Conservation (phyloP, 768 basidiomycete species). For the Agaricus subrufescens region DNA sequence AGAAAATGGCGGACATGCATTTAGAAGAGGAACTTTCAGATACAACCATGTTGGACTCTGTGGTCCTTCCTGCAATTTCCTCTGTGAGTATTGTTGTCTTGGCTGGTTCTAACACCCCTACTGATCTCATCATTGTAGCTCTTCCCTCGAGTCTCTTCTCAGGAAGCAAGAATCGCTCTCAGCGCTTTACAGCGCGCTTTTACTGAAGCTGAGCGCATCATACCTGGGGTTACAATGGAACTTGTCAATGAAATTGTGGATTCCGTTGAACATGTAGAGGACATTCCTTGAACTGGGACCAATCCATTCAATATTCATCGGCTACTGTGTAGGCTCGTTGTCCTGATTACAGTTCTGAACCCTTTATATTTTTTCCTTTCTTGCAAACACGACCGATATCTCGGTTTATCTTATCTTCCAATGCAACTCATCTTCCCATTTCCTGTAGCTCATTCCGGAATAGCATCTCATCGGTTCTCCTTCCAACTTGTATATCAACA, state of each 20-base stretch:
- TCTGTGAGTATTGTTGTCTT: conserved; percentile 53
- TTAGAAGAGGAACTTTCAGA: conserved; percentile 64
- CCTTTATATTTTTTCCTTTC: conserved; percentile 1
- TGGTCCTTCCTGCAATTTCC: conserved; percentile 93
- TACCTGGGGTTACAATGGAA: conserved; percentile 92
- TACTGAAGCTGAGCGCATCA: conserved; percentile 90
- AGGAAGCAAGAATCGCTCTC: conserved; percentile 83
- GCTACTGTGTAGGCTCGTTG: conserved; percentile 9
- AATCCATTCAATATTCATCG: neutral
- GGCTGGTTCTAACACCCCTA: neutral
- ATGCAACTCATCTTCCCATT: conserved; percentile 10
- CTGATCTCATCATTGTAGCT: conserved; percentile 46
- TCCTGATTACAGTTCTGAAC: neutral
- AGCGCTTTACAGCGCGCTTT: conserved; percentile 88
- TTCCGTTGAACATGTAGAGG: conserved; percentile 87
- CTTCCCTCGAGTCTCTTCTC: conserved; percentile 88
- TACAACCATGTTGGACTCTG: conserved; percentile 93
- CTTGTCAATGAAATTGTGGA: conserved; percentile 93
- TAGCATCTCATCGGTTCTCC: conserved; percentile 5
- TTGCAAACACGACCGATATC: conserved; percentile 7
- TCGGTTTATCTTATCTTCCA: conserved; percentile 20
- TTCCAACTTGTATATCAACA: conserved; percentile 5
- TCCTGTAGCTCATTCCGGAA: neutral
- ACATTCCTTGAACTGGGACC: conserved; percentile 44
- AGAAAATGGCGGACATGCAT: conserved; percentile 42